phyloP scores from a whole-genome alignment of 805 yeast species.

The Clavispora phyllophila region DNA sequence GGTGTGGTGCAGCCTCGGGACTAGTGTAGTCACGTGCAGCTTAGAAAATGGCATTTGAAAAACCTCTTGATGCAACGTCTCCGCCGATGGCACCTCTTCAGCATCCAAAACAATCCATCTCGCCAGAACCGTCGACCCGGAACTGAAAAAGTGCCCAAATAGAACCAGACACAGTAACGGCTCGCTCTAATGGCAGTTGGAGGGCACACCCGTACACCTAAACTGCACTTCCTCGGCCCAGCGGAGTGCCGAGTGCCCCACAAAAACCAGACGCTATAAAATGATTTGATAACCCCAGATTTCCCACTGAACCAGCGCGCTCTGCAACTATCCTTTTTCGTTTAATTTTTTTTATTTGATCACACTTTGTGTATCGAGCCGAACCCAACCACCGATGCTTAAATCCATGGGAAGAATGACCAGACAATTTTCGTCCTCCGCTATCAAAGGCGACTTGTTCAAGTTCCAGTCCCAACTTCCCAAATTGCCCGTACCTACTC shows the following conservation, averaged over 20 bases:
- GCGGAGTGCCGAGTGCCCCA: not conserved
- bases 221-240: constrained; percentile 1
- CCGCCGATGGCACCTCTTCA: too few relatives aligned
- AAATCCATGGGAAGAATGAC: constrained; percentile 14
- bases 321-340: not conserved
- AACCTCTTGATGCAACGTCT: too few relatives aligned
- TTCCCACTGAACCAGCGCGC: not conserved
- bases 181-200: not conserved
- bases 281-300: not conserved
- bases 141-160: too few relatives aligned
- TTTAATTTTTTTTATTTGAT: not conserved
- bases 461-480: constrained; percentile 73
- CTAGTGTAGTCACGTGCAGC: too few relatives aligned
- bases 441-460: constrained; percentile 60
- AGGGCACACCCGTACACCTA: not conserved
- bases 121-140: too few relatives aligned
- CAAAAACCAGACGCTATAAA: not conserved
- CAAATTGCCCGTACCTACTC: constrained; percentile 79
- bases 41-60: too few relatives aligned
- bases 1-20: too few relatives aligned
- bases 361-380: not conserved
- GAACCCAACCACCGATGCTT: constrained; percentile 8
- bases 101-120: too few relatives aligned
- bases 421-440: constrained; percentile 19
- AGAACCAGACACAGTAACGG: too few relatives aligned